Evolutionary conservation across 2,329 filamentous ascomycete genomes (phyloP).

Genomic region (Fusarium devonianum): DNA sequence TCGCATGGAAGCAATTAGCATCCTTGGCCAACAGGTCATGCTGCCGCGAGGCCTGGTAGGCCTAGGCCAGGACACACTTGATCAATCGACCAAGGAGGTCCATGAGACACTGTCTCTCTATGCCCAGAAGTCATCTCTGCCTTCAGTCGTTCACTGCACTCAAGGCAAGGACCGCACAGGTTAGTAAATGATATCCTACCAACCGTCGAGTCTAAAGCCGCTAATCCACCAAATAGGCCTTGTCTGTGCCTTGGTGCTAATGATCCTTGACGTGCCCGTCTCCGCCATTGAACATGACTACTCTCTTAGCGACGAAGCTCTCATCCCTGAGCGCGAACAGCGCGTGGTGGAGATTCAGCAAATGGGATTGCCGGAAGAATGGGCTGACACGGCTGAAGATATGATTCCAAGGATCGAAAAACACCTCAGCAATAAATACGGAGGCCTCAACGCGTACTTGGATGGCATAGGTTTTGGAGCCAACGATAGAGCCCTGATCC

Average conservation of each 20-base stretch:
- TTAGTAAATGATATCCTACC: conserved; percentile 5
- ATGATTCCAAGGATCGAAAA: conserved; percentile 67
- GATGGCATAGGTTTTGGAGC: conserved; percentile 64
- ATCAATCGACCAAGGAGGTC: conserved; percentile 70
- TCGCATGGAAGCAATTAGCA: conserved; percentile 71
- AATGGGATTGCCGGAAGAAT: conserved; percentile 77
- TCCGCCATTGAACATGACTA: conserved; percentile 77
- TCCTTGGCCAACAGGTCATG: conserved; percentile 77
- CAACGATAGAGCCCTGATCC: conserved; percentile 51
- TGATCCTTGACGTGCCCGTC: conserved; percentile 65
- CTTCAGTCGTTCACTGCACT: conserved; percentile 81
- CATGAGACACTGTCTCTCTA: conserved; percentile 48
- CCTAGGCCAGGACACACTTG: conserved; percentile 72
- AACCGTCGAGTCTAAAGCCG: no score
- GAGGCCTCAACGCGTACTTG: conserved; percentile 72
- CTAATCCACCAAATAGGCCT: conserved; percentile 71
- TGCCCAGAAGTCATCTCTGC: conserved; percentile 55
- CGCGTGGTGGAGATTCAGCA: conserved; percentile 72
- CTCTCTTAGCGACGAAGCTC: conserved; percentile 64
- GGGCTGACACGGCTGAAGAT: conserved; percentile 69
- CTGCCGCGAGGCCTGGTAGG: conserved; percentile 74
- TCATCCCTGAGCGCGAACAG: conserved; percentile 67
- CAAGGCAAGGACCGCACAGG: conserved; percentile 81
- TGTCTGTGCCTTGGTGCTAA: conserved; percentile 70
- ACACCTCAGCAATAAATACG: conserved; percentile 69